Base-by-base conservation (phyloP, 179 eudicot genomes). In the Camellia oleifera region DNA sequence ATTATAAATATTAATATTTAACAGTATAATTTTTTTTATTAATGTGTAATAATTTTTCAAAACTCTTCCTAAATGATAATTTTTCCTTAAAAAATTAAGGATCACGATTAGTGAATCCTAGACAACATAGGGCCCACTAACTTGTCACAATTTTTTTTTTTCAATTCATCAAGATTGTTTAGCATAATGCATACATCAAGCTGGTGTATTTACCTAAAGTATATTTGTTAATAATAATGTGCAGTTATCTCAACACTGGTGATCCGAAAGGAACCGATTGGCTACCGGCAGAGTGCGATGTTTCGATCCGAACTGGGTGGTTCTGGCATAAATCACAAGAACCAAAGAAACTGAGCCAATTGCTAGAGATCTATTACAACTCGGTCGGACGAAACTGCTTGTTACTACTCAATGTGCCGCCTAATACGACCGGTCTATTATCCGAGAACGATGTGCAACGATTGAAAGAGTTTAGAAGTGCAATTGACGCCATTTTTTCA, bases 211-310 rank as follows among this genome's bases (percentile, higher is more conserved):
- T 6, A 18, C 46, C 4, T 23, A 23, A 20, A 42, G 5, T 57
- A 69, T 74, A 57, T 32, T 32, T n/a, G 2, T 13, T 13, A 52
- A 20, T 13, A 52, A 20, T 13, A 58, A 45, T 79, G 15, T 83
- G 85, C 84, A 95, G 98, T 8, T 95, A 93, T 85, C 93, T 95
- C 11, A 91, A 68, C 79, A 88, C 88, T 1, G 98, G 98, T 4
- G 98, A 95, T 71, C 85, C 97, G 7, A 84, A 67, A 81, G 98
- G 98, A 61, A 91, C 93, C 1, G 93, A 95, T 58, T 95, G 98
- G 98, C 64, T 95, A 18, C 94, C 98, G 6, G 85, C 98, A 9
- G 98, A 95, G 79, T 95, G 98, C 46, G 98, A 95, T 70, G 97
- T 95, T 7, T 95, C 98, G 0, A 91, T 95, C 76, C 82, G 97